Conservation (phyloP, 768 basidiomycete species). For the Dentipellis sp. region DNA sequence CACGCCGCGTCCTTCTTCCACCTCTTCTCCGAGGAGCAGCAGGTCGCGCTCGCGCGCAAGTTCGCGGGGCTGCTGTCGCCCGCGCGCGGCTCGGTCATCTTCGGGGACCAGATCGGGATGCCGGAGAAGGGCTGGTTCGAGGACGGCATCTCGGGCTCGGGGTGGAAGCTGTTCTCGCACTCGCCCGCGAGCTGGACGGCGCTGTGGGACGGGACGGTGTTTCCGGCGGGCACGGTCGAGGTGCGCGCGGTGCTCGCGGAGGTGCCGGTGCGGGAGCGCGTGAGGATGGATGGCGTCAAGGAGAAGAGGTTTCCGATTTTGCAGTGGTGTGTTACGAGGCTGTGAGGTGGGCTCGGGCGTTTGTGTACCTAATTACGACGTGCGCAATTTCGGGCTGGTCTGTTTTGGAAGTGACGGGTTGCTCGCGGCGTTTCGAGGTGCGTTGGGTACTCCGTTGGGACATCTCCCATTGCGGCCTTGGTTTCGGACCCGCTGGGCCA, state of each 20-base stretch:
- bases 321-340: neutral
- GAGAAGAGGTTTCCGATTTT: neutral
- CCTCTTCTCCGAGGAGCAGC: conserved; percentile 30
- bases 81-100: conserved; percentile 34
- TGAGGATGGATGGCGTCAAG: neutral
- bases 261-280: neutral
- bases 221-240: conserved; percentile 25
- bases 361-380: no score
- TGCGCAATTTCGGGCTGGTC: no score
- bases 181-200: conserved; percentile 25
- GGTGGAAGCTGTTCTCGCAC: conserved; percentile 21
- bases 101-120: conserved; percentile 30
- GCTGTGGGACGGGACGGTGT: conserved; percentile 29
- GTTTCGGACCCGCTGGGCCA: no score
- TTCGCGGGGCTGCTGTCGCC: conserved; percentile 33
- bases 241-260: conserved; percentile 13
- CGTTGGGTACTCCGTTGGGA: no score
- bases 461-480: no score
- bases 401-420: no score
- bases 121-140: conserved; percentile 22
- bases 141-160: neutral
- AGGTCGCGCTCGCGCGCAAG: conserved; percentile 30
- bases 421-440: no score
- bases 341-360: neutral
- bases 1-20: conserved; percentile 41